Evolutionary conservation across 202 grass and related monocot species (phyloP), one percentile per base, ranked within the genome.

Genomic region (Digitaria exilis): DNA sequence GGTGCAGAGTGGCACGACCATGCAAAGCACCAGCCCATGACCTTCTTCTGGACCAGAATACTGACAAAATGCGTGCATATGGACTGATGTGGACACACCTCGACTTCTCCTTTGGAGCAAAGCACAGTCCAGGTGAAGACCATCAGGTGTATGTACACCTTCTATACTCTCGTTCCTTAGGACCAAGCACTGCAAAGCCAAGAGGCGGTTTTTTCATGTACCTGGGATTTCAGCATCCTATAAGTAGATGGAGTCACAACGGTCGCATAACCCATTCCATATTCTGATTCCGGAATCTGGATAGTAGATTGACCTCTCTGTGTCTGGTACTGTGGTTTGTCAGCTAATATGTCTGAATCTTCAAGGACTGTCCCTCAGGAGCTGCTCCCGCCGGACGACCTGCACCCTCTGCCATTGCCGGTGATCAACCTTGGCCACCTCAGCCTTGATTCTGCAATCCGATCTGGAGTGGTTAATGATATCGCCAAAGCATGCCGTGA

Each of bases 401-500:
- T 88, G 34, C 75, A 84, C 39, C 75, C 22, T 0, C 68, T 0
- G 24, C 76, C 76, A 51, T 80, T 66, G 61, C 81, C 81, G 2
- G 87, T 84, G 76, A 84, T 88, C 69, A 88, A 88, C 76, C 24
- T 88, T 22, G 81, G 69, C 12, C 87, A 88, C 14, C 87, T 88
- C 81, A 80, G 31, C 19, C 81, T 84, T 69, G 81, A 84, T 22
- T 28, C 76, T 0, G 4, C 32, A 1, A 63, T 9, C 59, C 60
- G 87, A 42, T 60, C 69, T 11, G 0, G 24, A 0, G 51, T 75
- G 81, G 25, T 88, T 18, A 1, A 80, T 1, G 60, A 88, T 61
- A 68, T 84, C 0, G 19, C 76, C 22, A 88, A 69, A 80, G 81
- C 76, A 84, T 88, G 81, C 81, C 41, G 32, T 52, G 61, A 75